phyloP scores from a whole-genome alignment of 208 protist species.

The Trypanosoma melophagium region DNA sequence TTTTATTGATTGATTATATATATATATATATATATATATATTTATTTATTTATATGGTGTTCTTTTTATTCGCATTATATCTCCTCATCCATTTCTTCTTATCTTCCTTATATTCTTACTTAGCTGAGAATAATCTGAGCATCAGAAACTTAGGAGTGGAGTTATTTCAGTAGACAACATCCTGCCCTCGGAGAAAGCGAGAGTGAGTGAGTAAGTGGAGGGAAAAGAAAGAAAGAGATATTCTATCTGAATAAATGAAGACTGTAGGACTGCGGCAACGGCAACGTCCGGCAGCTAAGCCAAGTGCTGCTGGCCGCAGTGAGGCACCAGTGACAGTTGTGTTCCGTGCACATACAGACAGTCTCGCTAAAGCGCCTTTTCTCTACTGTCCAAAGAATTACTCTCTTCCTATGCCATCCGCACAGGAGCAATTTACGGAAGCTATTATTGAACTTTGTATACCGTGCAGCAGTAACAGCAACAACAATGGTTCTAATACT shows the following conservation, averaged over 20 bases:
- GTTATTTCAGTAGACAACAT: background rate
- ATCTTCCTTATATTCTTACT: no score
- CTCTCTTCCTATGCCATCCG: slow-evolving; percentile 32
- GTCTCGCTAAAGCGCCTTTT: slow-evolving; percentile 60
- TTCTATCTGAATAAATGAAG: slow-evolving; percentile 20
- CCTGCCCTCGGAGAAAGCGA: no score
- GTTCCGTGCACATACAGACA: slow-evolving; percentile 71
- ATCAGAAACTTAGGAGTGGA: background rate
- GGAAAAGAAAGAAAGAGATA: slow-evolving; percentile 1
- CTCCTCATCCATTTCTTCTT: no score
- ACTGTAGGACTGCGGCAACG: slow-evolving; percentile 40
- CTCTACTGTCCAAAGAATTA: slow-evolving; percentile 82
- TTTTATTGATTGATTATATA: no score
- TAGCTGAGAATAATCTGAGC: no score
- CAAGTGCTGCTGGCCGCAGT: slow-evolving; percentile 31
- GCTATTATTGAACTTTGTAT: slow-evolving; percentile 27
- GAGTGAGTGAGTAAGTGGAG: background rate
- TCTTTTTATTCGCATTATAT: no score
- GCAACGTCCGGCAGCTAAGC: slow-evolving; percentile 39
- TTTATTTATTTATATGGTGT: no score
- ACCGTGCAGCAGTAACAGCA: background rate
- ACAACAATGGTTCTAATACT: background rate
- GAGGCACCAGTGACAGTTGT: slow-evolving; percentile 68
- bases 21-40: no score
- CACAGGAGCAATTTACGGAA: slow-evolving; percentile 16